These are phyloP conservation scores for Paecilomyces sp. DNA, from an alignment of 2,329 filamentous ascomycete genomes.

Conservation along the genomic window DNA sequence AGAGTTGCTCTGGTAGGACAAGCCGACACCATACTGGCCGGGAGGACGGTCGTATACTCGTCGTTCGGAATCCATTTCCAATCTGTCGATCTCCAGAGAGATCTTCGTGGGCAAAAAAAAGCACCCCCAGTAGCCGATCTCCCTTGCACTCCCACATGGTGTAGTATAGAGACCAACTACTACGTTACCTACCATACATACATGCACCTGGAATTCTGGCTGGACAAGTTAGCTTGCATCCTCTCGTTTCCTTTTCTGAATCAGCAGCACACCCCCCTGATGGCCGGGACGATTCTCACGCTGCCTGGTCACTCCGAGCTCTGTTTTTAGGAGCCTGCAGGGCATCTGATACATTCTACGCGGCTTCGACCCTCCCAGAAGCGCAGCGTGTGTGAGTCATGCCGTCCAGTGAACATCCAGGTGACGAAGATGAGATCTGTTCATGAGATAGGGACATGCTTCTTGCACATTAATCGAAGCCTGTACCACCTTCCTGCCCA, in stretches of 20 bases:
- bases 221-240: background rate
- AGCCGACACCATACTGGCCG: background rate
- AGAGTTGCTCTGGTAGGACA: background rate
- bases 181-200: too few species aligned
- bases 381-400: conserved; percentile 10
- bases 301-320: conserved; percentile 7
- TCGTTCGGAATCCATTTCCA: background rate
- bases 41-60: background rate
- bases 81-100: background rate
- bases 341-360: conserved; percentile 13
- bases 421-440: conserved; percentile 8
- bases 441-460: conserved; percentile 7
- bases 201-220: background rate
- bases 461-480: conserved; percentile 1
- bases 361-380: conserved; percentile 2
- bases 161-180: background rate
- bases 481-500: conserved; percentile 15
- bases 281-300: conserved; percentile 6
- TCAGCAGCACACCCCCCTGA: conserved; percentile 7
- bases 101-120: background rate
- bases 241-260: conserved; percentile 1
- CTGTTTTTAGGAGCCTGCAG: conserved; percentile 4
- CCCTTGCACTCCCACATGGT: background rate
- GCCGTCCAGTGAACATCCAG: conserved; percentile 11
- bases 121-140: background rate